Base-by-base conservation (phyloP, 192 early-diverging fungal species). In the Geranomyces variabilis region DNA sequence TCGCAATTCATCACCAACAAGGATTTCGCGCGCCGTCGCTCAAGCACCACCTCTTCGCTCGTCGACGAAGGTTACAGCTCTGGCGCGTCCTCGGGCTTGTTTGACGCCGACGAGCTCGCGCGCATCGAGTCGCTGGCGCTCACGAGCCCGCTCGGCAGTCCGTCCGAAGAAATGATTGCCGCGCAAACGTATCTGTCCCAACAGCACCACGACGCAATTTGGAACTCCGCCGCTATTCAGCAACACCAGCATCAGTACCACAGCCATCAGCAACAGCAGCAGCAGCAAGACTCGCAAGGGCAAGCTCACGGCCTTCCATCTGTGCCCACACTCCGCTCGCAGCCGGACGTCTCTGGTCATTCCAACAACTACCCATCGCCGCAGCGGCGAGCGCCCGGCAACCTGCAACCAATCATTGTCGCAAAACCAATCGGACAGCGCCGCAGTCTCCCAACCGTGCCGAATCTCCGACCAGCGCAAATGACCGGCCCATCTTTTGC, bases 61-160 rank as follows among this genome's bases (percentile, higher is more conserved):
- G 1, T 61, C 15, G 69, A 70, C 33, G 69, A 70, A 70, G 69
- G 69, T 17, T 70, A 70, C 47, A 70, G 69, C 45, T 70, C 69
- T 0, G 69, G 58, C 14, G 58, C 56, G n/a, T 70, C 69, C 10
- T 33, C 46, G 0, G 21, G 22, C n/a, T 48, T 70, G n/a, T 43
- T 24, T 26, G 43, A 66, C n/a, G 33, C 19, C 19, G 44, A 66
- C 22, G 41, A 48, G 30, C 41, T 44, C 13, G n/a, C 51, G 19
- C 33, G 69, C 22, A 70, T 70, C 57, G 69, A 47, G 51, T 41
- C 57, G 19, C 31, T 62, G 56, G 41, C 47, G 10, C n/a, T 70
- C 19, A 43, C 31, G 30, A 48, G 46, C 12, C 63, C 41, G 24
- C 45, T 24, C 17, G n/a, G 33, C 43, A 33, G 30, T 41, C 46